Conservation (phyloP, 495 filamentous ascomycete species). For the Penicillium pulvis region DNA sequence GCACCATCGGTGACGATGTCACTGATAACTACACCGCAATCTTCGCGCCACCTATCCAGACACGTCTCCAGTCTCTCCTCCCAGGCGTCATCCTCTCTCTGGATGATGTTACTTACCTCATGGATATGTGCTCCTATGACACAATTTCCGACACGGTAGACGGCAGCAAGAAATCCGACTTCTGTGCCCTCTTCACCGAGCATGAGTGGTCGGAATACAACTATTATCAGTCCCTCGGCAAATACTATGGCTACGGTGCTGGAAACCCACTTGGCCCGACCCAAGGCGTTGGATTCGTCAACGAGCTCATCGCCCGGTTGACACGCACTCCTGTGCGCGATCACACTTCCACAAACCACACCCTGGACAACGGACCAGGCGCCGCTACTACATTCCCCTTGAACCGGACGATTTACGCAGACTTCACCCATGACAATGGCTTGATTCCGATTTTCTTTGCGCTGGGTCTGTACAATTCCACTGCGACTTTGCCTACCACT, state of each 20-base stretch:
- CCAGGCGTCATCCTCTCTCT: slow-evolving; percentile 59
- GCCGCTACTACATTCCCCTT: slow-evolving; percentile 64
- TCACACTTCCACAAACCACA: slow-evolving; percentile 69
- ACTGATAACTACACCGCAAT: slow-evolving; percentile 54
- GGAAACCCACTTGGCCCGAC: slow-evolving; percentile 77
- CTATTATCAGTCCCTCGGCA: slow-evolving; percentile 72
- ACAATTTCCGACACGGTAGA: slow-evolving; percentile 59
- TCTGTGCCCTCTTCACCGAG: slow-evolving; percentile 71
- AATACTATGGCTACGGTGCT: slow-evolving; percentile 77
- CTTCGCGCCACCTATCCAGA: slow-evolving; percentile 62
- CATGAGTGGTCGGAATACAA: slow-evolving; percentile 74
- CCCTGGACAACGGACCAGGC: slow-evolving; percentile 57
- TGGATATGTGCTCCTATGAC: slow-evolving; percentile 86
- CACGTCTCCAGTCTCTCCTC: slow-evolving; percentile 63
- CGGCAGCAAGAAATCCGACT: slow-evolving; percentile 50
- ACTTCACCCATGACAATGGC: slow-evolving; percentile 88
- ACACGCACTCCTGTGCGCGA: slow-evolving; percentile 67
- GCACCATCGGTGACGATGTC: slow-evolving; percentile 47
- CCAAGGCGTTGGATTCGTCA: slow-evolving; percentile 81
- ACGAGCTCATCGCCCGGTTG: slow-evolving; percentile 81
- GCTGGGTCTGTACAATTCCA: slow-evolving; percentile 70
- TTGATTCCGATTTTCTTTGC: slow-evolving; percentile 73
- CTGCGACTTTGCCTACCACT: slow-evolving; percentile 48
- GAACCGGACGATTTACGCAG: slow-evolving; percentile 66
- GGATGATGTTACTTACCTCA: slow-evolving; percentile 64